Conservation (phyloP, 1,284 basidiomycete genomes). For the Pseudozyma sp. region DNA sequence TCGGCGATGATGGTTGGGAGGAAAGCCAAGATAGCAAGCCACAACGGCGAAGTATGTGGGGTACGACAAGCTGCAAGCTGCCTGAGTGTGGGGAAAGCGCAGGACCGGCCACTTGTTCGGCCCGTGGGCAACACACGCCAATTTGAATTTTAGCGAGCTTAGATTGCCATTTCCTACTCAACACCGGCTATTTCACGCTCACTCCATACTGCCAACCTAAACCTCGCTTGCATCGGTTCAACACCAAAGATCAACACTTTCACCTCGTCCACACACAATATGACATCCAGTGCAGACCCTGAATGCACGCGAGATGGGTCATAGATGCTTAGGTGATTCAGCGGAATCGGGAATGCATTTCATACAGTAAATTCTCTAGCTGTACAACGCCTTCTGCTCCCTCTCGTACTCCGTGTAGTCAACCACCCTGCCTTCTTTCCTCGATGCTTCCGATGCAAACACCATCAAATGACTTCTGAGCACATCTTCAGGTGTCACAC, state of each 20-base stretch:
- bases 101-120: constrained; percentile 19
- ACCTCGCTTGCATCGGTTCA: not conserved
- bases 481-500: constrained; percentile 40
- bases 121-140: not conserved
- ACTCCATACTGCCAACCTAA: not conserved
- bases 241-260: not conserved
- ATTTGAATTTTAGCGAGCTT: constrained; percentile 29
- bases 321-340: not conserved
- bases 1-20: constrained; percentile 8
- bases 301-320: not conserved
- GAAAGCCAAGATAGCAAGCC: not conserved
- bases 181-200: constrained; percentile 6
- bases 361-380: not conserved
- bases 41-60: constrained; percentile 7
- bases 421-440: constrained; percentile 27
- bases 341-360: not conserved
- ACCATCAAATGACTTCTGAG: constrained; percentile 41
- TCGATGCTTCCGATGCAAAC: constrained; percentile 26
- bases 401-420: constrained; percentile 29
- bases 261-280: no score
- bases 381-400: constrained; percentile 31
- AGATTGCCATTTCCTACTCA: constrained; percentile 8
- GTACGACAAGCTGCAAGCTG: no score
- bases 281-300: constrained; percentile 8
- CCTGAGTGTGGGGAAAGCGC: not conserved